Base-by-base conservation (phyloP, 139 green algal genomes). In the Chlamydomonas asymmetrica region DNA sequence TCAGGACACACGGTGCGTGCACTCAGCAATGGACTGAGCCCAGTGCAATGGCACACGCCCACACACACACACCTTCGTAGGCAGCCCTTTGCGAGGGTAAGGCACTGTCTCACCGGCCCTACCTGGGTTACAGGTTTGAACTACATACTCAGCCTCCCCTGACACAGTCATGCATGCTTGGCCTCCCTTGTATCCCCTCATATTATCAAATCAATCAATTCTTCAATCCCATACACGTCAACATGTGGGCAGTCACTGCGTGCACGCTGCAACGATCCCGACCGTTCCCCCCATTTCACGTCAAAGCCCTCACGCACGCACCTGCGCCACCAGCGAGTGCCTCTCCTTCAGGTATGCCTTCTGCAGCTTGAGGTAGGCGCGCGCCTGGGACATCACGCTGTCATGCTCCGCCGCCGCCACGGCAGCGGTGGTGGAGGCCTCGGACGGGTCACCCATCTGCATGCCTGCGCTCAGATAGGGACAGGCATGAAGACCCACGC, bases 301-400 rank as follows among this genome's bases (percentile, higher is more conserved):
- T 54, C 10, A 16, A 16, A 16, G 16, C 45, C 13, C 10, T 10
- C 45, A 16, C 13, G 29, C 29, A 27, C 57, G 10, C 8, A 7
- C 57, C 52, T 6, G 56, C 31, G 52, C 3, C 29, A 77, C 71
- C 71, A 70, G 68, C 71, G 59, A 77, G 32, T 77, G 59, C 20
- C 71, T 57, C 71, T 77, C 71, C 59, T 77, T 77, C 13, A 77
- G 71, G 41, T 77, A 77, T 7, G 71, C 71, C 43, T 77, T 77
- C 32, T 77, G 71, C 71, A 77, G 57, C 57, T 77, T 77, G 2
- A 77, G 59, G 41, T 77, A 77, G 40, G 69, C 59, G 59, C 71
- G 69, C 7, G 71, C 71, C 71, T 77, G 71, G 45, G 45, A 16
- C n/a, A n/a, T n/a, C n/a, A n/a, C n/a, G n/a, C n/a, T n/a, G n/a